Evolutionary conservation across 768 basidiomycete genomes (phyloP).

Genomic region (Clavulina sp.): DNA sequence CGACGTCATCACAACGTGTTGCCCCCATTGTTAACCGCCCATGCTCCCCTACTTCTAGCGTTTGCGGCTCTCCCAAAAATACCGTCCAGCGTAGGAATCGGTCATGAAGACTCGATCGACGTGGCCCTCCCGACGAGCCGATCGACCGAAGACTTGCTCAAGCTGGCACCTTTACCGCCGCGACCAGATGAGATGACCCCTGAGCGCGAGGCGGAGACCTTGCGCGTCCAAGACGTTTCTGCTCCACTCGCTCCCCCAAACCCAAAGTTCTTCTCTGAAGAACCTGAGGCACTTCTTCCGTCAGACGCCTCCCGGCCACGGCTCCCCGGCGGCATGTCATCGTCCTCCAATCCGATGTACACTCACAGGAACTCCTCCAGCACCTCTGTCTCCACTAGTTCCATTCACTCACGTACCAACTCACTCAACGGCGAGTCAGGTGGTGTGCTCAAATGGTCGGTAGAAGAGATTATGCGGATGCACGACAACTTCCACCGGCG

Average conservation of each 20-base stretch:
- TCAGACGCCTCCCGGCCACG: neutral
- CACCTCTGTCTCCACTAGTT: too few relatives aligned
- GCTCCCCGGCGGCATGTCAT: neutral
- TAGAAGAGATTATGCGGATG: too few relatives aligned
- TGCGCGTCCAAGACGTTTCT: neutral
- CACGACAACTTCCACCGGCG: slow-evolving; percentile 65
- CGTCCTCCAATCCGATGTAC: neutral
- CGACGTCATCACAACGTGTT: neutral
- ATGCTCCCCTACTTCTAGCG: slow-evolving; percentile 18
- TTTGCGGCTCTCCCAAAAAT: slow-evolving; percentile 60
- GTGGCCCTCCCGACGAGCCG: slow-evolving; percentile 5
- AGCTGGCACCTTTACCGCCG: slow-evolving; percentile 33
- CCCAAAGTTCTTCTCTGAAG: neutral
- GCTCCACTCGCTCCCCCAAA: neutral
- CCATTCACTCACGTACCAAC: too few relatives aligned
- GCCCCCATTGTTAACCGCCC: neutral
- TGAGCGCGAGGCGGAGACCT: slow-evolving; percentile 26
- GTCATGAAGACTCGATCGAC: slow-evolving; percentile 1
- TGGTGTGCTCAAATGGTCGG: too few relatives aligned
- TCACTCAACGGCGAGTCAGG: too few relatives aligned
- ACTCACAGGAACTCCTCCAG: slow-evolving; percentile 26
- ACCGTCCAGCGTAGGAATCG: slow-evolving; percentile 13
- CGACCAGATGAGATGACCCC: slow-evolving; percentile 40
- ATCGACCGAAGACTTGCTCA: slow-evolving; percentile 35
- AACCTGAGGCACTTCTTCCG: neutral